Evolutionary conservation across 768 basidiomycete species (phyloP).

Genomic region (Xerocomellus dryophilus): DNA sequence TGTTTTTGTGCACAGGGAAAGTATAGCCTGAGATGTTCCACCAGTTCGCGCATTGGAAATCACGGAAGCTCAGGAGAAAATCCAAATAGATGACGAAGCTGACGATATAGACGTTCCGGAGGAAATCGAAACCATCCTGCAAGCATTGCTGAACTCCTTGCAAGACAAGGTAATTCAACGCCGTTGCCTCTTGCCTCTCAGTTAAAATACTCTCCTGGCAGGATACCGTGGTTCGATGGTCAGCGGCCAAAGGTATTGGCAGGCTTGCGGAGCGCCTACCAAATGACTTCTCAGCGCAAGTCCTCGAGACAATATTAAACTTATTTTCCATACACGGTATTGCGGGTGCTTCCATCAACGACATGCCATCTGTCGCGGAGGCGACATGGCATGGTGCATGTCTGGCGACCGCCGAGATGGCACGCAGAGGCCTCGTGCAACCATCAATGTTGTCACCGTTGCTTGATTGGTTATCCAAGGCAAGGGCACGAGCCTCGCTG

Average conservation of each 20-base stretch:
- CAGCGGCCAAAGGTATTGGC: slow-evolving; percentile 88
- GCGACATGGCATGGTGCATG: slow-evolving; percentile 94
- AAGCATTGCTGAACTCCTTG: slow-evolving; percentile 66
- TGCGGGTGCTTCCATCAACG: slow-evolving; percentile 60
- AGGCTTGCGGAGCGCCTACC: slow-evolving; percentile 82
- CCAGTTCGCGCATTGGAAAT: slow-evolving; percentile 27
- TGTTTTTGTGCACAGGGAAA: slow-evolving; percentile 24
- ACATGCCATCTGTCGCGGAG: slow-evolving; percentile 76
- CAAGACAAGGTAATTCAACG: slow-evolving; percentile 70
- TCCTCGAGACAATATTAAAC: slow-evolving; percentile 73
- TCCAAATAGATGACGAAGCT: slow-evolving; percentile 24
- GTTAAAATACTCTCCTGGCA: slow-evolving; percentile 31
- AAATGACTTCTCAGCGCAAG: slow-evolving; percentile 66
- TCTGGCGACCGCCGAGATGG: slow-evolving; percentile 89
- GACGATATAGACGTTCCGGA: slow-evolving; percentile 69
- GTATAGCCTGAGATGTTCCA: slow-evolving; percentile 15
- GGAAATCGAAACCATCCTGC: slow-evolving; percentile 70
- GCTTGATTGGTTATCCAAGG: slow-evolving; percentile 81
- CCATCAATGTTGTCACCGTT: slow-evolving; percentile 56
- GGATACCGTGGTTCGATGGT: slow-evolving; percentile 96
- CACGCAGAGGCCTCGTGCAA: slow-evolving; percentile 72
- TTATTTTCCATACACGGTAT: slow-evolving; percentile 77
- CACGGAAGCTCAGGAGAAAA: slow-evolving; percentile 6
- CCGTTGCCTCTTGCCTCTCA: neutral
- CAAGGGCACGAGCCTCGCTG: slow-evolving; percentile 27